Evolutionary conservation across 176 grass and related monocot species (phyloP), one percentile per base, ranked within the genome.

Genomic region (Leersia perrieri): DNA sequence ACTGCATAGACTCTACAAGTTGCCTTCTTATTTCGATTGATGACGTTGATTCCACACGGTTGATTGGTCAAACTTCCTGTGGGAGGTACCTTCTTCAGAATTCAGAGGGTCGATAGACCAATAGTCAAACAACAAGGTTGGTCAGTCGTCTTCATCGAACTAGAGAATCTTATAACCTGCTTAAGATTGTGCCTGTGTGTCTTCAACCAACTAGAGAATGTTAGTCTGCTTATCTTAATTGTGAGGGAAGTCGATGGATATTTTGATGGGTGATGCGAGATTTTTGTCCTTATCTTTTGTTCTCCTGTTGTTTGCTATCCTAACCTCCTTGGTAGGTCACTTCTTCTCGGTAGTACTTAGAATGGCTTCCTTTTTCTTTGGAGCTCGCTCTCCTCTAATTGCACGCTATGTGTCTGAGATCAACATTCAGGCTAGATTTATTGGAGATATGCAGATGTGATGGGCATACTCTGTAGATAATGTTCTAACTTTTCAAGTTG

Each of bases 11-110:
- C 40, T 85, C 64, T 30, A 62, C 82, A 82, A 82, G 20, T 67
- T 85, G 60, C 45, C 83, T 82, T 85, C 73, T 67, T 82, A 44
- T 82, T 82, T 26, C n/a, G 38, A 38, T 11, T 25, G 57, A 77
- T 30, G 66, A 33, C 72, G 74, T 68, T 86, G 74, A 42, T 82
- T 90, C 79, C 26, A 82, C 83, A 78, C 38, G 68, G 60, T 67
- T 76, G 77, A 67, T 64, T 49, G 82, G 83, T 90, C 88, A 86
- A 86, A 82, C 79, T 74, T 86, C 47, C 68, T 68, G 74, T 89
- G 64, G 73, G 26, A 26, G 22, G 67, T 66, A 72, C 30, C 68
- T 68, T 85, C 77, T 49, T 68, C 31, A 67, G 83, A 82, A 85
- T 78, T 86, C 67, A 85, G 22, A 72, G 18, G 42, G 41, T 30